Evolutionary conservation across 192 early-diverging fungal genomes (phyloP), one percentile per base, ranked within the genome.

Genomic region (Phycomyces blakesleeanus): DNA sequence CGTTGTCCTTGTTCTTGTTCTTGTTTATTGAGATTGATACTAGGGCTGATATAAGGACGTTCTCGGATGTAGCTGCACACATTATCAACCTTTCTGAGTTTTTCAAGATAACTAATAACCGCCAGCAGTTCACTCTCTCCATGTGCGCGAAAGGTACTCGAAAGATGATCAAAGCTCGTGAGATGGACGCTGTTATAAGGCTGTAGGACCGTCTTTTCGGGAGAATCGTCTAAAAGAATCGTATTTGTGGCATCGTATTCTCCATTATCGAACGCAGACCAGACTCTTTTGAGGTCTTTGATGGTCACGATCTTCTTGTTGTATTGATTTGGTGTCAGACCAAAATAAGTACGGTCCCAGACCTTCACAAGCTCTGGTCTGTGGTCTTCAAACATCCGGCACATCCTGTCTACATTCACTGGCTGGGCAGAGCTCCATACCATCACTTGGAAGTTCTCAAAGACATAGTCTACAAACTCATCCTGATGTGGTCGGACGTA

Each of bases 401-500:
- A 41, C 86, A 90, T 90, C 12, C 63, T 75, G 5, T 71, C 16
- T 0, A 91, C 83, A 41, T 76, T 89, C 0, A 34, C 21, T 1
- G 73, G 74, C 18, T 80, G 76, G 0, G 90, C 86, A 7, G 87
- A 87, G 55, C 85, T 87, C 90, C 90, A 91, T 5, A 91, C 68
- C 84, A 89, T 86, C 18, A 91, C 88, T 3, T 73, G 69, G 78
- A 83, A 91, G 58, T 81, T 63, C 2, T 54, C 15, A 41, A 85
- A 74, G 0, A 83, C 59, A 68, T 83, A 90, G 9, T 68, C 26
- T 29, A 90, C 61, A 60, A 91, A 89, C 3, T 72, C 51, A 0
- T 41, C 20, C 15, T 85, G 63, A 58, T 77, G 59, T 0, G 89
- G 89, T 3, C 89, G 80, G 0, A 65, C 42, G 21, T 55, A 53